These are phyloP conservation scores for Apiospora rasikravindrae DNA, from an alignment of 2,329 filamentous ascomycete genomes.

Conservation along the genomic window DNA sequence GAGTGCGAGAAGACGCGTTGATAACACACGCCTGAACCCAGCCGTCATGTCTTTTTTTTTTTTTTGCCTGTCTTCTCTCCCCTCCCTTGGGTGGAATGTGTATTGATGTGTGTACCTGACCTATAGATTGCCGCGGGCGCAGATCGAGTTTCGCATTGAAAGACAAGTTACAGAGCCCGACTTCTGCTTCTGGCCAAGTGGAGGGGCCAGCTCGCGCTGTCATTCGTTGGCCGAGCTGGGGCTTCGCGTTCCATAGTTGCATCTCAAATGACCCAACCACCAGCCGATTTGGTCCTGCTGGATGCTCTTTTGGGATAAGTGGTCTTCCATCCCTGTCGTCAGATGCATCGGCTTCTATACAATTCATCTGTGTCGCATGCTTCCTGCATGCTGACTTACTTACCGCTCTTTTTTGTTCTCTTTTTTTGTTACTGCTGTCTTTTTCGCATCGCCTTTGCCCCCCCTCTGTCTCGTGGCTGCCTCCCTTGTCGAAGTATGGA, in stretches of 20 bases:
- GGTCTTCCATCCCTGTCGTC: slow-evolving; percentile 4
- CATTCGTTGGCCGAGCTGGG: neutral
- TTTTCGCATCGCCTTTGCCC: neutral
- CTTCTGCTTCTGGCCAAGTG: slow-evolving; percentile 16
- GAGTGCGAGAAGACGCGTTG: neutral
- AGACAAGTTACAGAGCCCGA: neutral
- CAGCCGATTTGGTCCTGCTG: slow-evolving; percentile 8
- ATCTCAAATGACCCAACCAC: slow-evolving; percentile 10
- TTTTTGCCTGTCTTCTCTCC: neutral
- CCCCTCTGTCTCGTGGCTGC: neutral
- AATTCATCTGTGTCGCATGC: slow-evolving; percentile 10
- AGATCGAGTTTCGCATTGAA: slow-evolving; percentile 12
- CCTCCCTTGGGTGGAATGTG: neutral
- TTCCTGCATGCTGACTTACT: slow-evolving; percentile 11
- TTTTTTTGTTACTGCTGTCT: neutral
- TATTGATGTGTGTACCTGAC: neutral
- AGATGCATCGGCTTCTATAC: neutral
- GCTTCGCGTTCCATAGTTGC: slow-evolving; percentile 2
- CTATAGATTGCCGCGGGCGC: neutral
- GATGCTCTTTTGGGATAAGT: slow-evolving; percentile 2
- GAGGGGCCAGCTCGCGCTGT: neutral
- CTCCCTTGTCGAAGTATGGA: neutral
- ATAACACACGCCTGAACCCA: no score
- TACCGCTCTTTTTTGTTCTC: slow-evolving; percentile 3
- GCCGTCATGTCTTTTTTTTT: neutral